phyloP scores from a whole-genome alignment of 257 asterid genomes.

The Solanum ahanhuiri region DNA sequence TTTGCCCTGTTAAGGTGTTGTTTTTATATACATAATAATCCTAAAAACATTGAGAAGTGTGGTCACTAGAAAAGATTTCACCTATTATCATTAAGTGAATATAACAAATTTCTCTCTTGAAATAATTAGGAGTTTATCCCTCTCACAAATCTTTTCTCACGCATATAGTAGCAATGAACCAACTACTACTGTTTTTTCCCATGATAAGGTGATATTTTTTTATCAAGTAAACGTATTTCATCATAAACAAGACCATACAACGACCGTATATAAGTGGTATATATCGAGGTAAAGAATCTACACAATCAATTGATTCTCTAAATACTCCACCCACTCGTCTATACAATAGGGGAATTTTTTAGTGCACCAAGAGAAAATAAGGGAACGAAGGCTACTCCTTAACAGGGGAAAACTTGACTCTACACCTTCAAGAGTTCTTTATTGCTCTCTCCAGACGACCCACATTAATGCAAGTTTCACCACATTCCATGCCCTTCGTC shows the following conservation, averaged over 20 bases:
- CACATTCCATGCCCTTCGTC: too few relatives aligned
- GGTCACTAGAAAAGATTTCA: neutral
- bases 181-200: neutral
- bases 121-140: too few relatives aligned
- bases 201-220: neutral
- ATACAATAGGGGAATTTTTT: neutral
- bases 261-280: neutral
- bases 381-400: neutral
- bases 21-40: neutral
- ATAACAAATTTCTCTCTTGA: neutral
- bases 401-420: too few relatives aligned
- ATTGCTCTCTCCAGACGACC: too few relatives aligned
- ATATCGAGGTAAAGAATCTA: neutral
- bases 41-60: neutral
- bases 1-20: neutral
- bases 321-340: neutral
- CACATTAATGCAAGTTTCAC: too few relatives aligned
- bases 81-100: neutral
- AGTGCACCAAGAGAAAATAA: neutral
- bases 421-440: too few relatives aligned
- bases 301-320: neutral
- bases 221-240: neutral
- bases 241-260: neutral
- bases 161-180: neutral
- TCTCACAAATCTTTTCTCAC: too few relatives aligned